phyloP scores from a whole-genome alignment of 2,329 filamentous ascomycete species.

The Ascocoryne sarcoides region DNA sequence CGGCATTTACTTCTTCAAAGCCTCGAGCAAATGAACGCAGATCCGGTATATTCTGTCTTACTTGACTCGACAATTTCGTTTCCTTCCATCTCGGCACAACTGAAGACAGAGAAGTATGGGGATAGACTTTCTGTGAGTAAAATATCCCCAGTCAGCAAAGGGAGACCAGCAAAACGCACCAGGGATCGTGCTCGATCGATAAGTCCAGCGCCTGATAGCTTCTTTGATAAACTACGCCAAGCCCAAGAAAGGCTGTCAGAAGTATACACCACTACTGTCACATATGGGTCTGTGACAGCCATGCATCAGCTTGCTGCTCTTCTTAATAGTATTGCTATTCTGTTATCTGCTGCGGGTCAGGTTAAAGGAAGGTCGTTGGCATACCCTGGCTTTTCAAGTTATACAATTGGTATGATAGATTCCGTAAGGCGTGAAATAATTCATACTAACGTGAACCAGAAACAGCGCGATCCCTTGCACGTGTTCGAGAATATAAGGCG shows the following conservation, averaged over 20 bases:
- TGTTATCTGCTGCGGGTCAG: conserved; percentile 53
- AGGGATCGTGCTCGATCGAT: conserved; percentile 14
- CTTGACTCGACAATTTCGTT: conserved; percentile 90
- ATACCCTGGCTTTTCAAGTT: conserved; percentile 50
- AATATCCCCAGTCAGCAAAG: conserved; percentile 19
- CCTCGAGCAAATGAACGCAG: conserved; percentile 62
- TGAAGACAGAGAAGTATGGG: conserved; percentile 15
- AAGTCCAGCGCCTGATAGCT: conserved; percentile 25
- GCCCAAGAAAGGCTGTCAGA: conserved; percentile 59
- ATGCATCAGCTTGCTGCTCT: conserved; percentile 56
- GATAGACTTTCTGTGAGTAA: conserved; percentile 17
- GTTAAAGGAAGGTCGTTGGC: conserved; percentile 37
- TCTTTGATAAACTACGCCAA: conserved; percentile 41
- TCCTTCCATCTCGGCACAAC: conserved; percentile 47
- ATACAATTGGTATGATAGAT: conserved; percentile 37
- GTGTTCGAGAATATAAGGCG: conserved; percentile 54
- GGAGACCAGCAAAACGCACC: conserved; percentile 6
- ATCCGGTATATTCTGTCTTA: conserved; percentile 81
- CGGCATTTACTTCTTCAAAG: conserved; percentile 60
- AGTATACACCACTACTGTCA: conserved; percentile 42
- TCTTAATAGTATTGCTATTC: conserved; percentile 55
- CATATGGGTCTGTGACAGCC: conserved; percentile 44
- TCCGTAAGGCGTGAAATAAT: background rate
- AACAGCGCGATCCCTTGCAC: conserved; percentile 59
- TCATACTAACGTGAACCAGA: conserved; percentile 35